These are phyloP conservation scores for Hanseniaspora osmophila DNA, from an alignment of 805 yeast species.

Conservation along the genomic window DNA sequence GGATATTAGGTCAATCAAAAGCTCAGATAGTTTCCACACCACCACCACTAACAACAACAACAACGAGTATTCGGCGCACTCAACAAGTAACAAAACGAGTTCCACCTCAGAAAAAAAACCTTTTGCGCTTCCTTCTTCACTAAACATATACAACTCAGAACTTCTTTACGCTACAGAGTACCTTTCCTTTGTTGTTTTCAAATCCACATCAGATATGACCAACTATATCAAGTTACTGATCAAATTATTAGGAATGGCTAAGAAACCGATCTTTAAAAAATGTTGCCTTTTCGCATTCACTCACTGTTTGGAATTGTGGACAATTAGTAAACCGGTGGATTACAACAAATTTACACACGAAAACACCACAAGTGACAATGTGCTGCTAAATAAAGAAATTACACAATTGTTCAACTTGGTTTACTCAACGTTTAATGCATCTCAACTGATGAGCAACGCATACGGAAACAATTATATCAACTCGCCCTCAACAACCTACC, in stretches of 20 bases:
- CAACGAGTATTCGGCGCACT: too few relatives aligned
- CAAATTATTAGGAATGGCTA: constrained; percentile 23
- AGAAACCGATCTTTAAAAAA: constrained; percentile 33
- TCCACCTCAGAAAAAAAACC: too few relatives aligned
- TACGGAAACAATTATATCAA: neutral
- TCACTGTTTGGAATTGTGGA: constrained; percentile 36
- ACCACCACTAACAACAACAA: too few relatives aligned
- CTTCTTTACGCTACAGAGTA: constrained; percentile 33
- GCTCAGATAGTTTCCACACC: too few relatives aligned
- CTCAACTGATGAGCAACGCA: constrained; percentile 3
- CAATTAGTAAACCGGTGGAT: constrained; percentile 33
- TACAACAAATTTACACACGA: constrained; percentile 19
- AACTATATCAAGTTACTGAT: constrained; percentile 28
- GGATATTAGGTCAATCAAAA: too few relatives aligned
- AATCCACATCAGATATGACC: constrained; percentile 21
- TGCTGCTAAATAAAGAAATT: constrained; percentile 3
- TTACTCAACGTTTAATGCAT: constrained; percentile 3
- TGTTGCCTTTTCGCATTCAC: constrained; percentile 32
- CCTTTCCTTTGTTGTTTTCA: constrained; percentile 29
- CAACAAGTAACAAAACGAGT: too few relatives aligned
- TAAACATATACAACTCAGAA: constrained; percentile 20
- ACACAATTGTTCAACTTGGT: constrained; percentile 1
- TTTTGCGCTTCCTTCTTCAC: neutral
- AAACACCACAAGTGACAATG: neutral
- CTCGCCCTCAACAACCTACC: neutral